Base-by-base conservation (phyloP, 2,329 filamentous ascomycete species). In the Zarea fungicola region DNA sequence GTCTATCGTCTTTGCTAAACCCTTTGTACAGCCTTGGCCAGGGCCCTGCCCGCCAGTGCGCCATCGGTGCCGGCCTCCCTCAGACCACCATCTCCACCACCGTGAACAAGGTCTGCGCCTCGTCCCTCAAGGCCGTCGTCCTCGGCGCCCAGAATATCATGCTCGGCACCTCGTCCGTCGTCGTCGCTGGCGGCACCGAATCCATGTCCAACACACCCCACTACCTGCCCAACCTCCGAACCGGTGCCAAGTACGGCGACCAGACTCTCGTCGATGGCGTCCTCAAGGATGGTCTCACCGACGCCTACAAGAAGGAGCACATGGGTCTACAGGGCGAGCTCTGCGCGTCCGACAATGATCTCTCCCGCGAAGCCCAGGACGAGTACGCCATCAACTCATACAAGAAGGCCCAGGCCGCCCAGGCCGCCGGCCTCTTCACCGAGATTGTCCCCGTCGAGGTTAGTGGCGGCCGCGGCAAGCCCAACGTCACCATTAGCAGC, bases 61-160 rank as follows among this genome's bases (percentile, higher is more conserved):
- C 91, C 61, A 80, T 99, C 63, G 82, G 84, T 61, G 93, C 89
- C 62, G 93, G 93, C 54, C 87, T 99, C 56, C 74, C 83, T 48
- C 78, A 95, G 55, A 78, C 80, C 48, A 87, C 87, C 56, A 81
- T 95, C 59, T 87, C 85, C 72, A 99, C 93, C 39, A 95, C 91
- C 45, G 82, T 99, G 65, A 99, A 99, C 85, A 99, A 99, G 77
- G 93, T 99, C 66, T 99, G 93, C 80, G 93, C 93, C 56, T 96
- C 91, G 9, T 85, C 86, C 37, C 76, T 96, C 66, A 99, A 99
- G 78, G 89, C 93, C 59, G 85, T 99, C 65, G 89, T 96, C 57
- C 80, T 99, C 53, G 93, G 87, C 59, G 89, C 92, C 44, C 93
- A 97, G 73, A 96, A 92, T 61, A 99, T 99, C 75, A 90, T 97